A percentile compares a stretch with the other conserved stretches of the same genome.
These are phyloP conservation scores for Typha latifolia DNA, from an alignment of 176 grass and related monocot genomes.

Conservation along the genomic window DNA sequence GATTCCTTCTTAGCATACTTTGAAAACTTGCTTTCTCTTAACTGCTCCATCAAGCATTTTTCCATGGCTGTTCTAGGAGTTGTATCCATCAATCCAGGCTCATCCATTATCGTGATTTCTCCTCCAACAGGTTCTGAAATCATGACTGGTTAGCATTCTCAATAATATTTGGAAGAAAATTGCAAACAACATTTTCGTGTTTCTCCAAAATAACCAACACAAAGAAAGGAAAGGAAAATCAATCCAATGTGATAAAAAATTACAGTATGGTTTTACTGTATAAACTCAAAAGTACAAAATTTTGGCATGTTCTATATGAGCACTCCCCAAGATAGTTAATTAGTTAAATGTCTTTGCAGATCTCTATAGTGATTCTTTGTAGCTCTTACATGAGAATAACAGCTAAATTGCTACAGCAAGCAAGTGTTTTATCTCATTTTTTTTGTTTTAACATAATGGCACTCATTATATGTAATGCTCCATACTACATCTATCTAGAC, in stretches of 20 bases:
- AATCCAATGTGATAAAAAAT: neutral
- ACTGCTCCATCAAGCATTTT: constrained; percentile 54
- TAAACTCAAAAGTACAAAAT: neutral
- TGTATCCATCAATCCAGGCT: constrained; percentile 58
- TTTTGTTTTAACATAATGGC: neutral
- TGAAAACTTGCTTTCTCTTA: constrained; percentile 46
- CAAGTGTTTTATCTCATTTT: neutral
- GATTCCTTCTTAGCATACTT: constrained; percentile 28
- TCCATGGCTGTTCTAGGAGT: constrained; percentile 61
- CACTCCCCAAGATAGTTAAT: neutral
- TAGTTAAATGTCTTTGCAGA: neutral
- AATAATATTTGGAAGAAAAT: neutral
- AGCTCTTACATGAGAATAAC: neutral
- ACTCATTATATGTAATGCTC: neutral
- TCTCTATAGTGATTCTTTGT: neutral
- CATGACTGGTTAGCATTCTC: constrained; percentile 3
- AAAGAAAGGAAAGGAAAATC: neutral
- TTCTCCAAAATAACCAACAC: no score
- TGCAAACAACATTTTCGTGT: neutral
- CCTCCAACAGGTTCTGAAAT: constrained; percentile 68
- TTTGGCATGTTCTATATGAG: neutral
- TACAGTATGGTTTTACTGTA: neutral
- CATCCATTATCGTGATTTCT: constrained; percentile 73
- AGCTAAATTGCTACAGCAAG: neutral
- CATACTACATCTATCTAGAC: neutral